Evolutionary conservation across 1,284 basidiomycete genomes (phyloP).

Genomic region (Exobasidium cylindrosporum): DNA sequence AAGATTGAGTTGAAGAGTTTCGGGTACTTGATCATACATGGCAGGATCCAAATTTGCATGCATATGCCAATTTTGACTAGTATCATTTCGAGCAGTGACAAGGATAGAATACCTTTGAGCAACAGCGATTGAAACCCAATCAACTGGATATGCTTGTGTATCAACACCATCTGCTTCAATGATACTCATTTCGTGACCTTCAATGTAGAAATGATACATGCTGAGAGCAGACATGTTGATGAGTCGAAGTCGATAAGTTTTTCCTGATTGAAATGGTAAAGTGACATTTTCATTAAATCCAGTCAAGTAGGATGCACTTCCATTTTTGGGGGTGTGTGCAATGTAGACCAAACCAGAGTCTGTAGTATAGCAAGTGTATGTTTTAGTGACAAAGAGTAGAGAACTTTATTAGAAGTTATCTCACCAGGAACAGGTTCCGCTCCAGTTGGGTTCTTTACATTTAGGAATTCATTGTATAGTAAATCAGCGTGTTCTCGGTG

Average conservation of each 20-base stretch:
- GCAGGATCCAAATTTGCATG: conserved; percentile 79
- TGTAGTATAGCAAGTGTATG: conserved; percentile 50
- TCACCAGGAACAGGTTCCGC: conserved; percentile 37
- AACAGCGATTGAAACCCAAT: conserved; percentile 70
- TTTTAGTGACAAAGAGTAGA: not conserved
- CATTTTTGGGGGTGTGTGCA: conserved; percentile 59
- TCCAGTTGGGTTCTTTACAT: conserved; percentile 57
- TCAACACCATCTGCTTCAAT: conserved; percentile 88
- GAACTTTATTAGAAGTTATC: not conserved
- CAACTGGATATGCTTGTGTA: conserved; percentile 68
- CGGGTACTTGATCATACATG: conserved; percentile 57
- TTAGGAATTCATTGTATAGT: conserved; percentile 64
- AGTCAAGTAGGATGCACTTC: conserved; percentile 27
- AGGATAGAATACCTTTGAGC: conserved; percentile 93
- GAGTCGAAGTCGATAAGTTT: conserved; percentile 68
- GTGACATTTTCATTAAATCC: conserved; percentile 74
- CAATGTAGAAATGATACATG: conserved; percentile 62
- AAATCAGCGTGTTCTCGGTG: conserved; percentile 40
- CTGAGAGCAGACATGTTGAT: conserved; percentile 67
- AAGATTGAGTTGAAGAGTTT: conserved; percentile 44
- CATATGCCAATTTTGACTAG: conserved; percentile 76
- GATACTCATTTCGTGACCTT: conserved; percentile 81
- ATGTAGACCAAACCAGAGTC: conserved; percentile 83
- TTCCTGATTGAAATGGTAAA: conserved; percentile 66
- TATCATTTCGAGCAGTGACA: conserved; percentile 82